Conservation (phyloP, 768 basidiomycete genomes). For the Tricholoma matsutake region DNA sequence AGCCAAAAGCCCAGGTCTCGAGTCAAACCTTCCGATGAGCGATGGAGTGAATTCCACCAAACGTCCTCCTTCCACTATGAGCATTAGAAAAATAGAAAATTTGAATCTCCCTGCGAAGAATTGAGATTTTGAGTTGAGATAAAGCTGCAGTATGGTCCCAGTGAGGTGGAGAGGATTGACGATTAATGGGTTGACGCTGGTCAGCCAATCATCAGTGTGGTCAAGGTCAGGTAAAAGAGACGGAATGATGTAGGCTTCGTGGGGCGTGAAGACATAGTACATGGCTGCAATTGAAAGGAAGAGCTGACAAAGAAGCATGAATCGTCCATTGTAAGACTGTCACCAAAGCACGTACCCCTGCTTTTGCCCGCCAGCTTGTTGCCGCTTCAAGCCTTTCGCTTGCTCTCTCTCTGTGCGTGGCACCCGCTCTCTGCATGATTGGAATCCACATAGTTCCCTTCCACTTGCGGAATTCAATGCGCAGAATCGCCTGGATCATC, state of each 20-base stretch:
- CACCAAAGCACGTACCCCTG: constrained; percentile 4
- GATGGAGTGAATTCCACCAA: constrained; percentile 7
- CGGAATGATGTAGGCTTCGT: constrained; percentile 5
- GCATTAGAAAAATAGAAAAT: neutral
- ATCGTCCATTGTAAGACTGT: neutral
- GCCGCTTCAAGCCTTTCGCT: constrained; percentile 22
- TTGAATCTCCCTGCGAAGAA: constrained; percentile 24
- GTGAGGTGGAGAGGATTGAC: constrained; percentile 9
- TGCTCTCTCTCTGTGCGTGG: constrained; percentile 29
- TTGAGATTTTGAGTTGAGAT: constrained; percentile 19
- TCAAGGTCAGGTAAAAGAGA: constrained; percentile 9
- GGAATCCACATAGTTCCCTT: constrained; percentile 19
- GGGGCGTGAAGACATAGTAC: constrained; percentile 9
- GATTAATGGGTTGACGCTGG: constrained; percentile 8
- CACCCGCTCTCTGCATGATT: constrained; percentile 12
- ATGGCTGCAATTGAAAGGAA: constrained; percentile 4
- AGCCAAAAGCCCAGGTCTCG: constrained; percentile 7
- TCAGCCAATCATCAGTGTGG: constrained; percentile 5
- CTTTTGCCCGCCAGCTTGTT: constrained; percentile 11
- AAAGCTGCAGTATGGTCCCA: constrained; percentile 19
- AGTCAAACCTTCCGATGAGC: constrained; percentile 8
- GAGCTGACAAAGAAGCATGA: constrained; percentile 3
- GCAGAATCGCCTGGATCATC: constrained; percentile 25
- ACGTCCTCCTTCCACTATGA: neutral
- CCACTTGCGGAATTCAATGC: constrained; percentile 21